Evolutionary conservation across 768 basidiomycete genomes (phyloP).

Genomic region (Rhodotorula paludigena): DNA sequence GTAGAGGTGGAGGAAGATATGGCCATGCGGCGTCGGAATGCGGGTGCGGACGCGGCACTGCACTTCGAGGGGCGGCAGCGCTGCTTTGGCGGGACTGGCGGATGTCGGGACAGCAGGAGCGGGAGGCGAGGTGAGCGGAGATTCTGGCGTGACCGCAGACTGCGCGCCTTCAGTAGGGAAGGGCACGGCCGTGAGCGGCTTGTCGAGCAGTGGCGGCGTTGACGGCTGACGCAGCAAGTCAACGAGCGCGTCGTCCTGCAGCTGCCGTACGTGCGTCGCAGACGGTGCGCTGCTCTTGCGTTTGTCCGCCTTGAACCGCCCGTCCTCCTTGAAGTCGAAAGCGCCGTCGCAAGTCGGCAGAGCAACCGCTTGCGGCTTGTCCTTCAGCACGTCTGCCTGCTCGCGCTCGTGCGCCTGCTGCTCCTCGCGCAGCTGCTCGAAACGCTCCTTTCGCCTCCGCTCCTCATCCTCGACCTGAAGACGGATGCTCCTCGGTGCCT

Average conservation of each 20-base stretch:
- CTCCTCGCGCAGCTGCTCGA: slow-evolving; percentile 9
- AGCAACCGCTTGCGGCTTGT: neutral
- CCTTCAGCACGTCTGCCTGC: neutral
- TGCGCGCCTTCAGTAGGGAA: slow-evolving; percentile 12
- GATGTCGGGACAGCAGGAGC: neutral
- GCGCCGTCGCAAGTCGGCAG: neutral
- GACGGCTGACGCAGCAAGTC: slow-evolving; percentile 31
- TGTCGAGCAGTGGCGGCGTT: slow-evolving; percentile 18
- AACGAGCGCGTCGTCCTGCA: slow-evolving; percentile 14
- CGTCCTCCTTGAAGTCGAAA: slow-evolving; percentile 1
- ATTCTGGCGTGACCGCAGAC: slow-evolving; percentile 17
- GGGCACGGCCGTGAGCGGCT: slow-evolving; percentile 2
- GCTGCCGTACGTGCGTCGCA: neutral
- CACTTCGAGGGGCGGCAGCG: slow-evolving; percentile 56
- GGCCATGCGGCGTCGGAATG: slow-evolving; percentile 91
- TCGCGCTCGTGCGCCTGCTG: neutral
- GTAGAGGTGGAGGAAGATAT: slow-evolving; percentile 87
- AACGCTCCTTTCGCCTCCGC: slow-evolving; percentile 11
- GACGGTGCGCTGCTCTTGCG: neutral
- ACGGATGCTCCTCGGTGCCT: slow-evolving; percentile 41
- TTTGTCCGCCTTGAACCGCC: slow-evolving; percentile 6
- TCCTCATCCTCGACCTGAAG: slow-evolving; percentile 35
- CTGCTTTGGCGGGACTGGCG: neutral
- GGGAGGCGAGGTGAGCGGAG: neutral
- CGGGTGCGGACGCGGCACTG: slow-evolving; percentile 95